These are phyloP conservation scores for Sindora glabra DNA, from an alignment of 306 rosid genomes.

Conservation along the genomic window DNA sequence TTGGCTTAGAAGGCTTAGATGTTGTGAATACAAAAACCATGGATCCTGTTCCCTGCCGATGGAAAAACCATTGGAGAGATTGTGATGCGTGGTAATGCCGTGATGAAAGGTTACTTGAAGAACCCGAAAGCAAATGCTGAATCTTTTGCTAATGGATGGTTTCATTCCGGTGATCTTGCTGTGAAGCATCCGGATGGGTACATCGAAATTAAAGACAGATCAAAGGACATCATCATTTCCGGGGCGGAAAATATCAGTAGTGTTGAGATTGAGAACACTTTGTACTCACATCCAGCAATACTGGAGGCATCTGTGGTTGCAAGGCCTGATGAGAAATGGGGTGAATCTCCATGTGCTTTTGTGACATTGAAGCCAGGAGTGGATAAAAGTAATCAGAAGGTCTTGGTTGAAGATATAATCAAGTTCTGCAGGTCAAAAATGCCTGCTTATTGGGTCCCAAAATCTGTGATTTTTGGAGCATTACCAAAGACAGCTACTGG, in stretches of 20 bases:
- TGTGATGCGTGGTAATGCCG: constrained; percentile 71
- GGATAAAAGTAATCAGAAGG: constrained; percentile 42
- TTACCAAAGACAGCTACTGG: constrained; percentile 76
- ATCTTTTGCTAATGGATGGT: constrained; percentile 78
- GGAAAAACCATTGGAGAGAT: constrained; percentile 81
- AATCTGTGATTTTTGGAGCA: constrained; percentile 58
- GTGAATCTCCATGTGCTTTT: constrained; percentile 86
- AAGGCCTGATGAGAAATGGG: constrained; percentile 82
- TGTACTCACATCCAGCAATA: constrained; percentile 62
- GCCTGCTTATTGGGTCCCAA: constrained; percentile 85
- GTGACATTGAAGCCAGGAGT: constrained; percentile 60
- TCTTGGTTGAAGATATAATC: constrained; percentile 52
- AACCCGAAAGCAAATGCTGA: constrained; percentile 77
- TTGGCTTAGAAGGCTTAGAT: constrained; percentile 65
- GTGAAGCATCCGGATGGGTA: constrained; percentile 88
- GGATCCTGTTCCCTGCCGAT: constrained; percentile 76
- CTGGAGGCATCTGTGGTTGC: constrained; percentile 82
- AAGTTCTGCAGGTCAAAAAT: constrained; percentile 68
- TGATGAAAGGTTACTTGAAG: constrained; percentile 93
- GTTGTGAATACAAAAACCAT: constrained; percentile 51
- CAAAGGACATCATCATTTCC: constrained; percentile 89
- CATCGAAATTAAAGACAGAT: constrained; percentile 86
- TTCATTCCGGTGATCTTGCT: constrained; percentile 82
- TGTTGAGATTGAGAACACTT: constrained; percentile 66
- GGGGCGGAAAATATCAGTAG: constrained; percentile 96